Base-by-base conservation (phyloP, 1,284 basidiomycete genomes). In the Quambalaria eucalypti region DNA sequence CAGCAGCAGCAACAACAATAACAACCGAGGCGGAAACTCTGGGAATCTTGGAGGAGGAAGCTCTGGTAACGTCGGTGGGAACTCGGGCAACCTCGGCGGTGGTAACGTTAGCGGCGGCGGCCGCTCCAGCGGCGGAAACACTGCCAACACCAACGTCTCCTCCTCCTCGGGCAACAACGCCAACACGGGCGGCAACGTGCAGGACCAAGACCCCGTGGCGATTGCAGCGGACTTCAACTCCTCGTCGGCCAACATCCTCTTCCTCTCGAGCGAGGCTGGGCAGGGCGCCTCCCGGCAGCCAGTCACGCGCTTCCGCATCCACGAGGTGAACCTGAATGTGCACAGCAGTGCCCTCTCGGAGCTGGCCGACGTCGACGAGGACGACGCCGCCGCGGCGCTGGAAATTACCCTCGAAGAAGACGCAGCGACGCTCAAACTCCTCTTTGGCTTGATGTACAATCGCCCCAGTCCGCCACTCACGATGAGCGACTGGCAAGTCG, bases 401-500 rank as follows among this genome's bases (percentile, higher is more conserved):
- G 8, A 38, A 36, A 16, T 47, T 12, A 28, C 38, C 5, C 28
- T 44, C 25, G 10, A 9, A 7, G 39, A 26, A 52, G 50, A 52
- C 29, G 39, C 23, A 2, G 54, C 50, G 10, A 51, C 49, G 21
- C 51, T 55, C 23, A 55, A 55, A 26, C 36, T 51, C 50, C 48
- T 55, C 29, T 55, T 55, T 51, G 40, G 49, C 36, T 28, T 55
- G 16, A 55, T 55, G 21, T 55, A 55, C 48, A 55, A 55, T 28
- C 10, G 29, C 28, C 21, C 31, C 9, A 33, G 51, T 12, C 54
- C 54, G 25, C 16, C 38, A 5, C 29, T 55, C n/a, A 38, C 23
- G 31, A 50, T 52, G 48, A 21, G 16, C 16, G 54, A 55, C 36
- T 55, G 54, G 54, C 54, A 55, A 55, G 51, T 55, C 9, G 54